A percentile compares a stretch with the other conserved stretches of the same genome.
Conservation (phyloP, 805 yeast genomes). For the Pichia kluyveri region DNA sequence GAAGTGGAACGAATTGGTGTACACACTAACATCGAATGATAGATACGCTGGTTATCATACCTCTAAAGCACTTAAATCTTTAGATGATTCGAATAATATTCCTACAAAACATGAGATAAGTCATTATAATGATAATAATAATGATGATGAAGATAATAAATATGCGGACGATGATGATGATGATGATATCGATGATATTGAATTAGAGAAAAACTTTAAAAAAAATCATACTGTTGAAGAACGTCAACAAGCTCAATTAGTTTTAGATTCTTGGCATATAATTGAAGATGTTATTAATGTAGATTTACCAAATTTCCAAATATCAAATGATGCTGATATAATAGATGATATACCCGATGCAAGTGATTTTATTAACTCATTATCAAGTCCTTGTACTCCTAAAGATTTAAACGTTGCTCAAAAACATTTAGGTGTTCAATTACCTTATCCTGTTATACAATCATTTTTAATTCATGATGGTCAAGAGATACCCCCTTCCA, state of each 20-base stretch:
- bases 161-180: background rate
- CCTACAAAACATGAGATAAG: too few relatives aligned
- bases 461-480: conserved; percentile 77
- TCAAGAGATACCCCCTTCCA: conserved; percentile 62
- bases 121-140: background rate
- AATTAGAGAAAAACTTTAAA: background rate
- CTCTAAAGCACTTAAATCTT: conserved; percentile 3
- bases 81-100: conserved; percentile 19
- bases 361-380: conserved; percentile 35
- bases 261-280: conserved; percentile 26
- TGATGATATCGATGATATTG: background rate
- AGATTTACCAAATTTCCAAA: background rate
- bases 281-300: conserved; percentile 65
- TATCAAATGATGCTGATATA: background rate
- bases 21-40: conserved; percentile 57
- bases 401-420: conserved; percentile 72
- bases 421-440: conserved; percentile 55
- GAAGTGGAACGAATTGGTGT: conserved; percentile 48
- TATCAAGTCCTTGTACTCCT: conserved; percentile 51
- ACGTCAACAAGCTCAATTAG: conserved; percentile 8
- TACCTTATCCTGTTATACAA: conserved; percentile 72
- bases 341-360: conserved; percentile 72
- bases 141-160: conserved; percentile 12
- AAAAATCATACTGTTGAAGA: conserved; percentile 1
- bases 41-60: conserved; percentile 60